Conservation (phyloP, 768 basidiomycete species). For the Suillus ampliporus region DNA sequence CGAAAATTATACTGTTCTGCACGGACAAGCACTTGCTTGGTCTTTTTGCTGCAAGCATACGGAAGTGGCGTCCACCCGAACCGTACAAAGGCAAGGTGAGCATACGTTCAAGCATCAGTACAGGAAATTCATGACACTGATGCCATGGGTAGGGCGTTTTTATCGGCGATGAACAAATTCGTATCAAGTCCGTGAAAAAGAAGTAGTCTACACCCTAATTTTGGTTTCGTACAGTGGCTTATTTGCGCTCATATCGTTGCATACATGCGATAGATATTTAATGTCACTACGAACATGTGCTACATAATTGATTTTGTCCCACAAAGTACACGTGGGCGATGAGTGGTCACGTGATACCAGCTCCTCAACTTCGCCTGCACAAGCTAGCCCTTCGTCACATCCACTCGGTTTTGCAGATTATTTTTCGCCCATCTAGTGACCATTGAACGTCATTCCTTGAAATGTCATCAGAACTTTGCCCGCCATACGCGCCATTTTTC, state of each 20-base stretch:
- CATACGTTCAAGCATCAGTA: not conserved
- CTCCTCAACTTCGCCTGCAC: conserved; percentile 4
- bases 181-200: conserved; percentile 93
- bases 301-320: too few species aligned
- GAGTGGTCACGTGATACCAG: conserved; percentile 2
- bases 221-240: not conserved
- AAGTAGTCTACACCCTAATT: conserved; percentile 60
- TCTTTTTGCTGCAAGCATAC: conserved; percentile 85
- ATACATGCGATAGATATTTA: conserved; percentile 10
- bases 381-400: not conserved
- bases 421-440: not conserved
- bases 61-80: conserved; percentile 87
- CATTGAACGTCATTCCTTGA: conserved; percentile 7
- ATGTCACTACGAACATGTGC: too few species aligned
- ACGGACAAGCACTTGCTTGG: conserved; percentile 90
- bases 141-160: conserved; percentile 78
- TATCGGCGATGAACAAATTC: conserved; percentile 89
- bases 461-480: conserved; percentile 69
- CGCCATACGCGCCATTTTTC: conserved; percentile 97
- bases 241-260: not conserved
- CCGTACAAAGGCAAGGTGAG: conserved; percentile 98
- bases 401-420: not conserved
- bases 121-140: not conserved
- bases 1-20: conserved; percentile 81
- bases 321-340: too few species aligned